Percentiles rank a stretch among this genome's conserved stretches.
Conservation (phyloP, 371 early-diverging fungal genomes). For the Rhizopus stolonifer region DNA sequence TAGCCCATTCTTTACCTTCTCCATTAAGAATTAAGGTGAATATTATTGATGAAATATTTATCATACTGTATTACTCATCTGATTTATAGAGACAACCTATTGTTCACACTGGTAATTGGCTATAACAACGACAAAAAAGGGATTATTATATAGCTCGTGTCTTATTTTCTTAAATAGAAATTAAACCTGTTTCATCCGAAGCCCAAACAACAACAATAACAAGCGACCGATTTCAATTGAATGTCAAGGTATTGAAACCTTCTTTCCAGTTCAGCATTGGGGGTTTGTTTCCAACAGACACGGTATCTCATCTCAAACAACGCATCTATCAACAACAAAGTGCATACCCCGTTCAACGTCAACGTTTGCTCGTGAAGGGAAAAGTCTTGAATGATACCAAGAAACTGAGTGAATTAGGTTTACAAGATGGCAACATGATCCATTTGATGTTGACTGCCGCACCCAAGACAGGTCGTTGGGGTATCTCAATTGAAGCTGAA, state of each 20-base stretch:
- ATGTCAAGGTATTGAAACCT: constrained; percentile 48
- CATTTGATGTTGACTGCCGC: constrained; percentile 54
- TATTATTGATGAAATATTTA: too few relatives aligned
- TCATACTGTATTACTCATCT: not conserved
- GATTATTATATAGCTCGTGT: not conserved
- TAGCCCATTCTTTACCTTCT: constrained; percentile 29
- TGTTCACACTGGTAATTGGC: constrained; percentile 9
- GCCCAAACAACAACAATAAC: not conserved
- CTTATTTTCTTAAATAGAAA: not conserved
- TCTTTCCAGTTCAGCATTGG: constrained; percentile 41
- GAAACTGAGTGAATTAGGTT: constrained; percentile 47
- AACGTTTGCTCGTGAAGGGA: constrained; percentile 63
- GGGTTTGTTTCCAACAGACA: constrained; percentile 24
- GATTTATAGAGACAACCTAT: not conserved
- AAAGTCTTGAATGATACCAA: constrained; percentile 61
- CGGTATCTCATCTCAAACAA: constrained; percentile 44
- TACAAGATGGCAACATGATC: constrained; percentile 43
- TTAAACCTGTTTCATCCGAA: not conserved
- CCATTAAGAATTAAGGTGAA: constrained; percentile 42
- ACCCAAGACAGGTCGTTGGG: constrained; percentile 25
- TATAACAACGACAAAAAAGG: not conserved
- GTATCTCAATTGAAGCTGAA: constrained; percentile 30
- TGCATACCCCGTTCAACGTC: constrained; percentile 37
- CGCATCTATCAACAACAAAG: constrained; percentile 45
- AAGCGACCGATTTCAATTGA: constrained; percentile 22